These are phyloP conservation scores for Cokeromyces recurvatus DNA, from an alignment of 371 early-diverging fungal species.

Conservation along the genomic window DNA sequence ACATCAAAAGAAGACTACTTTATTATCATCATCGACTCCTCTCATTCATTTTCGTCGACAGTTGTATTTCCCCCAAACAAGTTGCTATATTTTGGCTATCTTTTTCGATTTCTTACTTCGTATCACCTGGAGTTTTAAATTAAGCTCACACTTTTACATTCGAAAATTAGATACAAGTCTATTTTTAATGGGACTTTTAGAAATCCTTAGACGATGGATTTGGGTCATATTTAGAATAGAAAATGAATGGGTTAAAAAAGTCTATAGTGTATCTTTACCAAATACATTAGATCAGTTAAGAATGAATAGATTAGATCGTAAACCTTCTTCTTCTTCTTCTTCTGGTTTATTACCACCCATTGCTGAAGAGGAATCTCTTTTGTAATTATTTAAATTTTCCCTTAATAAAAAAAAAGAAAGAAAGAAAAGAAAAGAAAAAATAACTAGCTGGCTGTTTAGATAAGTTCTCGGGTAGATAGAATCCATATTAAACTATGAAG, in stretches of 20 bases:
- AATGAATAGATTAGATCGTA: conserved; percentile 17
- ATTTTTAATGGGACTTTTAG: conserved; percentile 71
- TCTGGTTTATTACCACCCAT: conserved; percentile 21
- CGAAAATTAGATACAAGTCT: conserved; percentile 65
- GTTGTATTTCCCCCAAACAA: conserved; percentile 57
- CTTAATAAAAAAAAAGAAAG: no score
- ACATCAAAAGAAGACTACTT: conserved; percentile 3
- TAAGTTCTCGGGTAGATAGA: no score
- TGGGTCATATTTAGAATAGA: conserved; percentile 92
- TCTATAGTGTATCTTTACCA: conserved; percentile 23
- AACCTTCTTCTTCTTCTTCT: no score
- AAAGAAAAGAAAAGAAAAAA: no score
- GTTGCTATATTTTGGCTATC: conserved; percentile 72
- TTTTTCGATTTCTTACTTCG: conserved; percentile 75
- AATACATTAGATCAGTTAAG: conserved; percentile 5
- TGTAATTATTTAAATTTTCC: no score
- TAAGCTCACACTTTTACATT: conserved; percentile 67
- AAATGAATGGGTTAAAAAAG: conserved; percentile 65
- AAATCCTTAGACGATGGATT: conserved; percentile 82
- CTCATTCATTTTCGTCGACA: conserved; percentile 53
- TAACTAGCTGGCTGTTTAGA: no score
- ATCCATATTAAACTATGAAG: no score
- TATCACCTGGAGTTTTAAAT: conserved; percentile 81
- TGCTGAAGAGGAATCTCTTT: conserved; percentile 18
- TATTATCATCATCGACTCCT: conserved; percentile 11